phyloP scores from a whole-genome alignment of 1,139 yeast species.

The Taphrina sp. region DNA sequence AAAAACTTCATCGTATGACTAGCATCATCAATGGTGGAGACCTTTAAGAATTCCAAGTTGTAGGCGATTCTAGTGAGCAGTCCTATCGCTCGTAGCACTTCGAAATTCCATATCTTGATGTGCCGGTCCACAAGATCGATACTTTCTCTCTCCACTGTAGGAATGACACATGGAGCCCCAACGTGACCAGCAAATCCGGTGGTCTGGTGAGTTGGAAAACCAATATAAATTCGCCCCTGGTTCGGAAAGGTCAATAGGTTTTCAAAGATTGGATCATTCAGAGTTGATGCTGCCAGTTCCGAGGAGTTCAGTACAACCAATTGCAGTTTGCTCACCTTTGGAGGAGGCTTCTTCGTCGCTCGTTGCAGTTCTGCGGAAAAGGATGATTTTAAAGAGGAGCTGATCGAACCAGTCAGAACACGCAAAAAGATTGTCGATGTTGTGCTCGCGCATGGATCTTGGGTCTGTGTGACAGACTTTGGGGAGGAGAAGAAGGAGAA shows the following conservation, averaged over 20 bases:
- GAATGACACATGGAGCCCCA: conserved; percentile 47
- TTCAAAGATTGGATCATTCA: conserved; percentile 46
- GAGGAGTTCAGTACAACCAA: conserved; percentile 42
- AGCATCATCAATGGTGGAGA: conserved; percentile 17
- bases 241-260: conserved; percentile 38
- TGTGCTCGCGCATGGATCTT: conserved; percentile 5
- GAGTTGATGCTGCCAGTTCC: conserved; percentile 42
- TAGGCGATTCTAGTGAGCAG: conserved; percentile 45
- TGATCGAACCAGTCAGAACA: conserved; percentile 19
- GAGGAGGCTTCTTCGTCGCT: conserved; percentile 49
- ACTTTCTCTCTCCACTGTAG: conserved; percentile 50
- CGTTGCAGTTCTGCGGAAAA: conserved; percentile 46
- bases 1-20: conserved; percentile 17
- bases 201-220: conserved; percentile 50
- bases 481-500: conserved; percentile 38
- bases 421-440: conserved; percentile 27
- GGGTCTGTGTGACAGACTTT: not conserved
- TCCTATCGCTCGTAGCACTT: conserved; percentile 47
- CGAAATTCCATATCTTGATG: conserved; percentile 49
- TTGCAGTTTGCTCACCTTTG: conserved; percentile 44
- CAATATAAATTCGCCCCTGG: conserved; percentile 44
- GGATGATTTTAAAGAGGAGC: conserved; percentile 35
- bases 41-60: conserved; percentile 43
- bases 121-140: conserved; percentile 48
- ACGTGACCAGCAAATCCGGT: conserved; percentile 47